phyloP scores from a whole-genome alignment of 2,329 filamentous ascomycete genomes.

The Cercospora sesami region DNA sequence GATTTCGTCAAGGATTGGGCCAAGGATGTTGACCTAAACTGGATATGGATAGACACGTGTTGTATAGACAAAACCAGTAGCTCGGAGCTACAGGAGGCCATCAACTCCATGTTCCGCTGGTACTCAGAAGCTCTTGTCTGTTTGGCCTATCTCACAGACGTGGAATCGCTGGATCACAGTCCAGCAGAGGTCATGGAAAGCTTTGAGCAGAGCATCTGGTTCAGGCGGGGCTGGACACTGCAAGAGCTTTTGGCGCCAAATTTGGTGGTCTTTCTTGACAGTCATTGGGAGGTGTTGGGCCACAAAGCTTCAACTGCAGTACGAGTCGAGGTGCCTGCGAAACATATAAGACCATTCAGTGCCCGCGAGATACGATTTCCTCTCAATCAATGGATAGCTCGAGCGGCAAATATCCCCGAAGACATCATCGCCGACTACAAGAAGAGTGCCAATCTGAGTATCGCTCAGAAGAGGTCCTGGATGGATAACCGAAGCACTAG shows the following conservation, averaged over 20 bases:
- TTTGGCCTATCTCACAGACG: background rate
- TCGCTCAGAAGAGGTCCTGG: background rate
- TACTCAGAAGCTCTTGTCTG: background rate
- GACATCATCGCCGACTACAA: background rate
- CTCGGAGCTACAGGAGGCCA: background rate
- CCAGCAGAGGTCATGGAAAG: background rate
- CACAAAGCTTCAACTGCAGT: background rate
- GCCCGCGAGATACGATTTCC: background rate
- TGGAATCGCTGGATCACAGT: background rate
- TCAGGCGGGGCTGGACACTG: background rate
- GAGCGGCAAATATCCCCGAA: background rate
- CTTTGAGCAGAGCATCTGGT: background rate
- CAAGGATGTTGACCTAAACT: background rate
- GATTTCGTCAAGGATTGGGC: background rate
- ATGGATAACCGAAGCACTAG: background rate
- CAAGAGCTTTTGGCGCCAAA: background rate
- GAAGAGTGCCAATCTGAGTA: background rate
- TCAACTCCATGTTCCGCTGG: background rate
- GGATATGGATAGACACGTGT: background rate
- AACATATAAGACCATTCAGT: background rate
- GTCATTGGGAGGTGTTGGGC: background rate
- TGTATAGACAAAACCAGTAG: background rate
- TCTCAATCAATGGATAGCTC: background rate
- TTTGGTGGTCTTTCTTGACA: background rate
- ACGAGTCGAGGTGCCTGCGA: background rate